These are phyloP conservation scores for Globisporangium irregulare DNA, from an alignment of 352 stramenopile genomes.

Conservation along the genomic window DNA sequence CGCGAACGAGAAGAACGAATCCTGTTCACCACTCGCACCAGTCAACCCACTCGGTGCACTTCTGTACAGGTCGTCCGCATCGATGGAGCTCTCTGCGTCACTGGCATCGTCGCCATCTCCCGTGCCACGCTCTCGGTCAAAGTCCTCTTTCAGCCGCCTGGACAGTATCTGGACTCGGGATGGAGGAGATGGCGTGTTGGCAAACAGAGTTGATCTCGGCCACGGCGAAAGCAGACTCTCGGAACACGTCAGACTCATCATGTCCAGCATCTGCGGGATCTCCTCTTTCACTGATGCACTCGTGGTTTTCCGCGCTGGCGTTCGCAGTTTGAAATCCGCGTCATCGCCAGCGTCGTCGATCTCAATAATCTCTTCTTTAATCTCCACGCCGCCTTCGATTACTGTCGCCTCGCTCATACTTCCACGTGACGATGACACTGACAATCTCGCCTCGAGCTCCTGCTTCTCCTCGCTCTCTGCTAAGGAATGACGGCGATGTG, in stretches of 20 bases:
- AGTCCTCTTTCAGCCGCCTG: constrained; percentile 31
- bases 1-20: constrained; percentile 80
- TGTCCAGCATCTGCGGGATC: constrained; percentile 17
- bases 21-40: constrained; percentile 46
- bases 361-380: constrained; percentile 11
- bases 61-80: constrained; percentile 32
- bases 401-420: background rate
- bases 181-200: constrained; percentile 25
- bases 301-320: constrained; percentile 15
- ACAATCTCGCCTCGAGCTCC: background rate
- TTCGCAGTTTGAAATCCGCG: constrained; percentile 14
- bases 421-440: constrained; percentile 1
- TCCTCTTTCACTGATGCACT: constrained; percentile 17
- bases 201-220: constrained; percentile 19
- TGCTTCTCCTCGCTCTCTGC: constrained; percentile 7
- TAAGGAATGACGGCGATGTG: background rate
- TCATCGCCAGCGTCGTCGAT: constrained; percentile 14
- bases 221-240: constrained; percentile 20
- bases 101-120: constrained; percentile 12
- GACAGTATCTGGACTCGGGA: constrained; percentile 29
- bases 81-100: constrained; percentile 15
- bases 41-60: constrained; percentile 36
- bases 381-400: background rate
- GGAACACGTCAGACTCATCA: constrained; percentile 16
- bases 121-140: constrained; percentile 25